Evolutionary conservation across 2,329 filamentous ascomycete species (phyloP).

Genomic region (Dactylellina parvicollis): DNA sequence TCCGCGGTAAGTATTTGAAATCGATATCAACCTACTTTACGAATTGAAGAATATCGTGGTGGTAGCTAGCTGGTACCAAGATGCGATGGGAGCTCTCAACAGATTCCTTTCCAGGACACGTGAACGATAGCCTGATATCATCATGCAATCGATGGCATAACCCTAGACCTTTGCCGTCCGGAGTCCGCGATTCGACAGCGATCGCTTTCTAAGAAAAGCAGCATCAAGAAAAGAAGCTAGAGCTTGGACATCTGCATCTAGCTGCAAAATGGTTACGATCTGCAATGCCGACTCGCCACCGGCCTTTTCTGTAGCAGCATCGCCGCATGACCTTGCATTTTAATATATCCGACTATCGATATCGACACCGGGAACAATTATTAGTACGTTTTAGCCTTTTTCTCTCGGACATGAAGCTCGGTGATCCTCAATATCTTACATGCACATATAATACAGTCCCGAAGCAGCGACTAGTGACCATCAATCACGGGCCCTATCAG

Average conservation of each 20-base stretch:
- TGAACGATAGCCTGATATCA: conserved; percentile 5
- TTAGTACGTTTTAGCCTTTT: conserved; percentile 6
- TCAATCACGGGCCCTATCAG: conserved; percentile 9
- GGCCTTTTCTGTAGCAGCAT: background rate
- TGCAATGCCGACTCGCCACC: conserved; percentile 30
- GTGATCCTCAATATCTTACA: conserved; percentile 11
- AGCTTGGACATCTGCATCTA: conserved; percentile 24
- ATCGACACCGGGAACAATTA: background rate
- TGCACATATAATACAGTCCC: background rate
- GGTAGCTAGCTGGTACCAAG: no score
- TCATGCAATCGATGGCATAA: background rate
- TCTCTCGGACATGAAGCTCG: background rate
- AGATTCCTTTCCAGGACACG: background rate
- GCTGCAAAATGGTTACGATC: conserved; percentile 31
- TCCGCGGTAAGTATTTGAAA: conserved; percentile 43
- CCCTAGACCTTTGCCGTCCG: conserved; percentile 32
- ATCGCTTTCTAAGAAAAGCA: conserved; percentile 21
- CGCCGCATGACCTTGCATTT: conserved; percentile 6
- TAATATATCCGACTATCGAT: conserved; percentile 6
- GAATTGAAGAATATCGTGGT: no score
- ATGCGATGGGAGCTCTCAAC: conserved; percentile 2
- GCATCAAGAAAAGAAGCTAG: conserved; percentile 9
- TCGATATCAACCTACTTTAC: no score
- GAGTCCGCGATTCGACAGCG: conserved; percentile 40
- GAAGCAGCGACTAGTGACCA: background rate